Evolutionary conservation across 139 green algal species (phyloP).

Genomic region (Closterium sp.): DNA sequence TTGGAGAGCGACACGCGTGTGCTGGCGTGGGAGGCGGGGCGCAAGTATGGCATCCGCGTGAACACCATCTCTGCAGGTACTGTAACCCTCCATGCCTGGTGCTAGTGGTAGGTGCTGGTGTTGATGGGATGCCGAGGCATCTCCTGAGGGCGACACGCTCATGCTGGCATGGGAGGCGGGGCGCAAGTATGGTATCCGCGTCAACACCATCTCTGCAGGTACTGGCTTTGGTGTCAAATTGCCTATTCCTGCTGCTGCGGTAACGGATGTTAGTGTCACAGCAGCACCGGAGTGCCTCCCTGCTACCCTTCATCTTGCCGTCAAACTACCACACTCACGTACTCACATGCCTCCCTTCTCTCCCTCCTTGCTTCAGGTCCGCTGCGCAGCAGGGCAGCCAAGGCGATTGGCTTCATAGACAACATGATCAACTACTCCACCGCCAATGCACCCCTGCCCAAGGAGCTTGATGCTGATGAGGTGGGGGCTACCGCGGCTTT

Average conservation of each 20-base stretch:
- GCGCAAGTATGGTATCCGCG: slow-evolving; percentile 81
- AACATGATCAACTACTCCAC: slow-evolving; percentile 96
- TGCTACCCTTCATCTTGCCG: no score
- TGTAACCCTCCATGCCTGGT: slow-evolving; percentile 93
- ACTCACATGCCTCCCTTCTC: no score
- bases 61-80: slow-evolving; percentile 82
- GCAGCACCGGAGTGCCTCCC: no score
- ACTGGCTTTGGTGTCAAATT: slow-evolving; percentile 94
- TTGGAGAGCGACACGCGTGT: slow-evolving; percentile 85
- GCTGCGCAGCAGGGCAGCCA: slow-evolving; percentile 88
- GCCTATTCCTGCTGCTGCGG: no score
- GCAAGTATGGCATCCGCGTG: slow-evolving; percentile 85
- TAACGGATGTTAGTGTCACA: no score
- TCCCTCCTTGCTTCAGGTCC: no score
- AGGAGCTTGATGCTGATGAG: slow-evolving; percentile 85
- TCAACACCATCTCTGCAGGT: slow-evolving; percentile 84
- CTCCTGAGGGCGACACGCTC: no score
- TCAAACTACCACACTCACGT: no score
- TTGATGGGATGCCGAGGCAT: no score
- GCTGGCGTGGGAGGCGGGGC: slow-evolving; percentile 93
- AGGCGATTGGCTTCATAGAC: slow-evolving; percentile 99
- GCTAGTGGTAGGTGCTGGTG: slow-evolving; percentile 81
- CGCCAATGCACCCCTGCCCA: slow-evolving; percentile 83
- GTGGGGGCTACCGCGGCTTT: slow-evolving; percentile 71
- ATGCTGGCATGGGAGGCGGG: slow-evolving; percentile 97